A percentile compares a stretch with the other conserved stretches of the same genome.
Evolutionary conservation across 2,329 filamentous ascomycete species (phyloP).

Genomic region (Nemania diffusa): DNA sequence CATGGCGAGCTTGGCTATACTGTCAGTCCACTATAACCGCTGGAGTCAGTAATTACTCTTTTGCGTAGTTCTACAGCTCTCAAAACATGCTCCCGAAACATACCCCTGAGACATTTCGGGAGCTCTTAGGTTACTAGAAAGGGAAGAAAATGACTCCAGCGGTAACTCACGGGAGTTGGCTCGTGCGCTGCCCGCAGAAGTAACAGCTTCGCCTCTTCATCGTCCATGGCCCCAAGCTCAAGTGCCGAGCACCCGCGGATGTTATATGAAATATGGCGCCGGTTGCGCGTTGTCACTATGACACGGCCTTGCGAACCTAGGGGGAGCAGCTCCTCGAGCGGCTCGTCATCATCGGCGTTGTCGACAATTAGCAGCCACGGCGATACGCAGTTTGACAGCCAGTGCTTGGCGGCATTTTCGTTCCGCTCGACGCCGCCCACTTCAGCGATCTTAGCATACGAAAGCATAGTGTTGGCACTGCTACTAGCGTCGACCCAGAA

Average conservation of each 20-base stretch:
- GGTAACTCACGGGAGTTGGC: background rate
- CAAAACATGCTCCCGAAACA: too few relatives aligned
- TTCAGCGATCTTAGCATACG: background rate
- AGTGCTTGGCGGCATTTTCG: constrained; percentile 13
- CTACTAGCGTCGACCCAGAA: constrained; percentile 8
- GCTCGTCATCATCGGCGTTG: constrained; percentile 8
- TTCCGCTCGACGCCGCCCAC: constrained; percentile 8
- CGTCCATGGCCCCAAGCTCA: constrained; percentile 4
- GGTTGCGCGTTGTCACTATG: constrained; percentile 8
- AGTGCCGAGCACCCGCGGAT: background rate
- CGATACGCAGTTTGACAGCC: background rate
- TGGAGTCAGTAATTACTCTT: too few relatives aligned
- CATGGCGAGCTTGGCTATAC: background rate
- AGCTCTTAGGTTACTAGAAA: too few relatives aligned
- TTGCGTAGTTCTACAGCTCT: too few relatives aligned
- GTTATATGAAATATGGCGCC: background rate
- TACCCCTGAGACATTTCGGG: too few relatives aligned
- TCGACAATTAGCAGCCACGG: constrained; percentile 15
- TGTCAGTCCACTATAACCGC: background rate
- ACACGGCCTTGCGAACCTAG: constrained; percentile 3
- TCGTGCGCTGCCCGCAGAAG: background rate
- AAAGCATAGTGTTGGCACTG: background rate
- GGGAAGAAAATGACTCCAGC: too few relatives aligned
- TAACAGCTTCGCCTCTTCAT: background rate
- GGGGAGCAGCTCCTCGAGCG: constrained; percentile 2